Conservation (phyloP, 495 filamentous ascomycete species). For the Xylaria bambusicola region DNA sequence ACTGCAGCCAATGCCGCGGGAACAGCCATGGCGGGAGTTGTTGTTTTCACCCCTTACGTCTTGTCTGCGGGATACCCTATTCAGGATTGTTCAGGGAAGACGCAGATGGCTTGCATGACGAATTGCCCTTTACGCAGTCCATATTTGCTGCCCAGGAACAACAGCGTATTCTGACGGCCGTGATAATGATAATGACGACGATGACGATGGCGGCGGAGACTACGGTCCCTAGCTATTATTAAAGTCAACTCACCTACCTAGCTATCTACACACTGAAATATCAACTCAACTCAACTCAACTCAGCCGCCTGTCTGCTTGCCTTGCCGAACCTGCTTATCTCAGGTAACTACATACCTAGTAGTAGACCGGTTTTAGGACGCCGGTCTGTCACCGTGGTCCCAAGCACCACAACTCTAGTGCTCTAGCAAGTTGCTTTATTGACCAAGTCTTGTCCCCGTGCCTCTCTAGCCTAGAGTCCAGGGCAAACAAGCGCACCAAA, state of each 20-base stretch:
- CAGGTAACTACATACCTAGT: no score
- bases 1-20: not conserved
- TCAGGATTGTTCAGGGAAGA: constrained; percentile 6
- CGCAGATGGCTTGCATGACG: not conserved
- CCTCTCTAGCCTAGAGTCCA: not conserved
- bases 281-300: no score
- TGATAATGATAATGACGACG: not conserved
- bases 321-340: no score
- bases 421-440: no score
- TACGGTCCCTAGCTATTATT: not conserved
- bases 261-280: no score
- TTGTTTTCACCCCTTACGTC: constrained; percentile 4
- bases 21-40: not conserved
- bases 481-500: not conserved
- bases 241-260: not conserved
- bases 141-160: not conserved
- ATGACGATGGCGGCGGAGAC: not conserved
- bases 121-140: not conserved
- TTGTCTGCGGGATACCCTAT: constrained; percentile 7
- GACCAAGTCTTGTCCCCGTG: no score
- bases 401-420: no score
- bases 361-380: not conserved
- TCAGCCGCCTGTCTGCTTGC: no score
- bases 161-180: not conserved
- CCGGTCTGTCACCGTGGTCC: not conserved